Percentiles rank a stretch among this genome's conserved stretches.
phyloP scores from a whole-genome alignment of 805 yeast genomes.

The Pichia nakasei region DNA sequence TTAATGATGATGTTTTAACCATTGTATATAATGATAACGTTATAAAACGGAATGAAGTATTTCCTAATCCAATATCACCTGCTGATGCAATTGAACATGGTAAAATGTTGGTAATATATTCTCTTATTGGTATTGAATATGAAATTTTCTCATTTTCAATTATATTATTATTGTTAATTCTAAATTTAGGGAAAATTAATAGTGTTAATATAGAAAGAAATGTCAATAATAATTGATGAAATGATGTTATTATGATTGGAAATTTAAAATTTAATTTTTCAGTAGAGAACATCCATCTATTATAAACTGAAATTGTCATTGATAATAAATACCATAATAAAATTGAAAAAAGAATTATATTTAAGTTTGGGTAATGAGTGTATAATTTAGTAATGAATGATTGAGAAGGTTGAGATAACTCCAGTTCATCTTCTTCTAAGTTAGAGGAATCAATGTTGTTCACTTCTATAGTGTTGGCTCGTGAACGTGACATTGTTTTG shows the following conservation, averaged over 20 bases:
- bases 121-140: slow-evolving; percentile 25
- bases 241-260: slow-evolving; percentile 77
- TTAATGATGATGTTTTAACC: slow-evolving; percentile 81
- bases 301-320: slow-evolving; percentile 65
- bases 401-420: no score
- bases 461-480: no score
- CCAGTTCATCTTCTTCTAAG: no score
- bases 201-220: slow-evolving; percentile 41
- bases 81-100: slow-evolving; percentile 87
- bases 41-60: slow-evolving; percentile 70
- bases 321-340: slow-evolving; percentile 59
- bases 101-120: slow-evolving; percentile 46
- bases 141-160: neutral
- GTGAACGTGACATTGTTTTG: neutral
- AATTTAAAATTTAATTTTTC: slow-evolving; percentile 65
- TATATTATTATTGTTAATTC: slow-evolving; percentile 27
- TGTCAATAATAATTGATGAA: slow-evolving; percentile 72
- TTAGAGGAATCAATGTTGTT: no score
- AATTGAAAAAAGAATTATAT: slow-evolving; percentile 22
- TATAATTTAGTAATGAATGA: slow-evolving; percentile 8
- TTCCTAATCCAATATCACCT: slow-evolving; percentile 91
- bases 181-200: slow-evolving; percentile 36
- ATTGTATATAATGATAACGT: slow-evolving; percentile 83
- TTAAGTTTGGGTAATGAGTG: slow-evolving; percentile 21
- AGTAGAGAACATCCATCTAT: slow-evolving; percentile 94